These are phyloP conservation scores for Diplocarpon mali DNA, from an alignment of 2,329 filamentous ascomycete genomes.

Conservation along the genomic window DNA sequence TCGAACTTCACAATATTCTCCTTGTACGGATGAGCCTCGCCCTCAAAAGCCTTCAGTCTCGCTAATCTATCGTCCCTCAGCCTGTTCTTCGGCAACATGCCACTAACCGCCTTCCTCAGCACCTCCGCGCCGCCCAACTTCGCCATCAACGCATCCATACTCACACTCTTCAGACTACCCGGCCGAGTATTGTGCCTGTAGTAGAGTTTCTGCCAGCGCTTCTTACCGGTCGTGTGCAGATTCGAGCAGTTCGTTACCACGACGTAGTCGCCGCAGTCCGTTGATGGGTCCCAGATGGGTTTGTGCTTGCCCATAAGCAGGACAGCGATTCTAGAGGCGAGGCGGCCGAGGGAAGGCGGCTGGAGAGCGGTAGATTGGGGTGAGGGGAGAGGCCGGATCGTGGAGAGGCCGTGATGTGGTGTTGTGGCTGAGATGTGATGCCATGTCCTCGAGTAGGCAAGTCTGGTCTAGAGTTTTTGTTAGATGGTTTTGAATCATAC, in stretches of 20 bases:
- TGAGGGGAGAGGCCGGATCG: constrained; percentile 33
- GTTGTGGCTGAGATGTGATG: constrained; percentile 69
- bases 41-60: constrained; percentile 90
- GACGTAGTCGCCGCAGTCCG: constrained; percentile 98
- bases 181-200: constrained; percentile 89
- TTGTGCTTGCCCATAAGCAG: constrained; percentile 98
- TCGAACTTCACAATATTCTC: constrained; percentile 70
- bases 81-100: constrained; percentile 97
- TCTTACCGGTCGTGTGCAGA: constrained; percentile 80
- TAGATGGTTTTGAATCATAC: background rate
- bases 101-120: constrained; percentile 79
- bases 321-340: constrained; percentile 77
- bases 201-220: constrained; percentile 89
- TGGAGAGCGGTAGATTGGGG: constrained; percentile 35
- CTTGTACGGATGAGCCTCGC: constrained; percentile 83
- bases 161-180: constrained; percentile 75
- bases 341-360: constrained; percentile 73
- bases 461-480: constrained; percentile 56
- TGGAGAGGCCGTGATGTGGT: constrained; percentile 47
- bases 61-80: constrained; percentile 79
- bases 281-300: constrained; percentile 92
- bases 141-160: constrained; percentile 88
- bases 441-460: constrained; percentile 95
- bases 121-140: constrained; percentile 93
- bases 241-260: constrained; percentile 85